Evolutionary conservation across 805 yeast genomes (phyloP), one percentile per base, ranked within the genome.

Genomic region (Metschnikowia arizonensis): DNA sequence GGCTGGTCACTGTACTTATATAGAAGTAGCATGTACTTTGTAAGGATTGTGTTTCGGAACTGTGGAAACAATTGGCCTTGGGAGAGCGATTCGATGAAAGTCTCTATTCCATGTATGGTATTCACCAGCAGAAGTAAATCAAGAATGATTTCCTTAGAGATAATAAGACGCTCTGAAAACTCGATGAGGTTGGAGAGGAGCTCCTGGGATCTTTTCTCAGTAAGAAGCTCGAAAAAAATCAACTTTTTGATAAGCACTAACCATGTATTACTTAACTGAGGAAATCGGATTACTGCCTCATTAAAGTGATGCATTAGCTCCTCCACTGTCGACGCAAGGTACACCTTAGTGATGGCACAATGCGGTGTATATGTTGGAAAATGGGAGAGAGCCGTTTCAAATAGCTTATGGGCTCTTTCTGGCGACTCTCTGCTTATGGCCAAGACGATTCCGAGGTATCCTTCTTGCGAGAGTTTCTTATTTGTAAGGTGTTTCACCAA

Each of bases 371-470:
- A 65, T 38, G 59, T 44, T n/a, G 54, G 52, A 44, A 52, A 62
- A 18, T 57, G 59, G 9, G 50, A 41, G 21, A 59, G 65, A 3
- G 64, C 64, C n/a, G 61, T 51, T 4, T 56, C 42, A 35, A 67
- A 53, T 8, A 71, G 53, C 30, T 49, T 50, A 19, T 45, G 40
- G 1, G 72, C 67, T 30, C 65, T 64, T 15, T 46, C 55, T 7
- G 34, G 42, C 5, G 67, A 61, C 12, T 58, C 53, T 12, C 44
- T 41, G 5, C 57, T 49, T 4, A 69, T 53, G 0, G 70, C 62
- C 17, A 69, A 41, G 1, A 62, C 65, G 1, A 71, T 57, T 1
- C 74, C 76, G 64, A 71, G 60, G 45, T 63, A 59, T 2, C 69
- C 72, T 32, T 57, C 50, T 12, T 68, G 58, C 21, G 49, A 51